Evolutionary conservation across 2,329 filamentous ascomycete genomes (phyloP), one percentile per base, ranked within the genome.

Genomic region (Exophiala sp.): DNA sequence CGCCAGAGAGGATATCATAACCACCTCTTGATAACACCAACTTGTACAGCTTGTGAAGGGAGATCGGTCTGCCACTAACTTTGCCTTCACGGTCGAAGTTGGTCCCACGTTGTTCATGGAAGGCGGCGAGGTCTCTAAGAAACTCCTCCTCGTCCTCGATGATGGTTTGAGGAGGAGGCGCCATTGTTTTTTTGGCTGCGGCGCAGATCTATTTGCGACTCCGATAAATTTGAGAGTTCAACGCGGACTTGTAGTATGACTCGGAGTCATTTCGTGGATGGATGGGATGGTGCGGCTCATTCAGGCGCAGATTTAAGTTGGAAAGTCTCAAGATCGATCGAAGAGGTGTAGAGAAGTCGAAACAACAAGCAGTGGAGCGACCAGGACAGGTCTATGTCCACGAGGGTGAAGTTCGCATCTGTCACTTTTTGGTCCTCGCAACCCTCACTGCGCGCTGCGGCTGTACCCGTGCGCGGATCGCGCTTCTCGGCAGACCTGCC

Each of bases 1-100:
- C 84, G 72, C 83, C 86, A 58, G 82, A 91, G 68, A 92, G 83
- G 68, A 86, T 86, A 72, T 95, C 91, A 69, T 96, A 96, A 54
- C 91, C 91, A 49, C 91, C 91, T 64, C 85, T 84, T 18, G 81
- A 81, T 50, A 88, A 80, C 14, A 95, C 87, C 62, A 85, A 80
- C 59, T 87, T 86, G 77, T 89, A 95, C 29, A 95, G 80, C 65
- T 87, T 86, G 67, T 85, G 76, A 24, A 95, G 78, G 66, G 95
- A 88, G 57, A 95, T 80, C 60, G 87, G 84, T 56, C 85, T 85
- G 62, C 81, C 80, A 57, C 88, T 89, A 63, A 95, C 84, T 72
- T 89, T 91, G 47, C 90, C 90, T 68, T 91, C 87, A 29, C 85
- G 79, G 57, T 95, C 90, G 62, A 95, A 84, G 53, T 78, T 74